Base-by-base conservation (phyloP, 1,284 basidiomycete species). In the Austroboletus novae-zelandiae region DNA sequence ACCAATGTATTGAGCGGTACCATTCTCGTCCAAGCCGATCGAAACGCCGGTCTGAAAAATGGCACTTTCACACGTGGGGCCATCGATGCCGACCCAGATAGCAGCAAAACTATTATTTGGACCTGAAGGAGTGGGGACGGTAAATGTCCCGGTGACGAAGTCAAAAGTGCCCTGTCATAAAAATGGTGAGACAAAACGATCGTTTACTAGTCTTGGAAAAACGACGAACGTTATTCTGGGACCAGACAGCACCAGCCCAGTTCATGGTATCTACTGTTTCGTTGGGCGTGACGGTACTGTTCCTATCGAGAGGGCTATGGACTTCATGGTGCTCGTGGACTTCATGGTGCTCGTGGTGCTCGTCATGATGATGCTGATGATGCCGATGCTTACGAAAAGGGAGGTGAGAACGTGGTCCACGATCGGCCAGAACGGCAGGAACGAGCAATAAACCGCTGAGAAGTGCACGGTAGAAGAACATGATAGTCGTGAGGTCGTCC, bases 21-120 rank as follows among this genome's bases (percentile, higher is more conserved):
- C n/a, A 8, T 27, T 14, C 7, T 4, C 20, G 5, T 25, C 1
- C 14, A 44, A 5, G 3, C n/a, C 25, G 25, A 61, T 40, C 3
- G 5, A 17, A 14, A 60, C 4, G 5, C 58, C 58, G 1, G 42
- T 43, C 18, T 36, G 44, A 29, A 59, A 30, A 43, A 50, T 25
- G 13, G 27, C 41, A 27, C 1, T 30, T 6, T 0, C 0, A 18
- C 61, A 61, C 0, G 40, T 43, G 30, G 10, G 1, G 2, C 57
- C 55, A 39, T 57, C 60, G 1, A 57, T 48, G 11, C 48, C 50
- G 11, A 62, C 42, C 54, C 46, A 52, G 2, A 25, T 41, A 17
- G 43, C 23, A 8, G 42, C 52, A 9, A 20, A 11, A 30, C 18
- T 5, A 2, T 39, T 45, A 0, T 3, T 11, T 9, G 23, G 10